Evolutionary conservation across 768 basidiomycete species (phyloP).

Genomic region (Thelephora ganbajun): DNA sequence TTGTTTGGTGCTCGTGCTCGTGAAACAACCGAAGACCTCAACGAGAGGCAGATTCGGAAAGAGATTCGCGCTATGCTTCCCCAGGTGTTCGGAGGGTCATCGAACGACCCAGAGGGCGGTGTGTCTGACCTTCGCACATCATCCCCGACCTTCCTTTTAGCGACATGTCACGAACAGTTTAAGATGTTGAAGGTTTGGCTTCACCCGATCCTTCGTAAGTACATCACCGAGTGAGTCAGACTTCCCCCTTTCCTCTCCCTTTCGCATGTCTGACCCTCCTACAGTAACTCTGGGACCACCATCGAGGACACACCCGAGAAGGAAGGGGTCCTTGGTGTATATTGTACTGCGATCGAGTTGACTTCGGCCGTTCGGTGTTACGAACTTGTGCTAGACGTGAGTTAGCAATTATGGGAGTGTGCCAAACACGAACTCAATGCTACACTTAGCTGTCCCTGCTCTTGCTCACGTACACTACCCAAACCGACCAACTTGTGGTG

Average conservation of each 20-base stretch:
- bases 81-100: conserved; percentile 49
- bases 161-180: conserved; percentile 65
- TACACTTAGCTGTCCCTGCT: conserved; percentile 18
- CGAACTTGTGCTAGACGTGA: conserved; percentile 21
- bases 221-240: conserved; percentile 31
- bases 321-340: not conserved
- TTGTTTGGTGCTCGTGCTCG: conserved; percentile 57
- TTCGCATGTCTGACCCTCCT: no score
- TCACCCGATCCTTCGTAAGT: conserved; percentile 49
- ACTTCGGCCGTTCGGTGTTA: not conserved
- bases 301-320: no score
- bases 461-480: conserved; percentile 37
- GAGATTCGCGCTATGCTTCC: conserved; percentile 55
- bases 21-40: conserved; percentile 55
- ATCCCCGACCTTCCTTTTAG: conserved; percentile 34
- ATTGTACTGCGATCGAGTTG: no score
- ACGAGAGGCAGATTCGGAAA: conserved; percentile 56
- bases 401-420: not conserved
- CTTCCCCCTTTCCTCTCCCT: not conserved
- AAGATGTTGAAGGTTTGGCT: conserved; percentile 61
- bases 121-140: conserved; percentile 13
- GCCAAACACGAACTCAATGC: not conserved
- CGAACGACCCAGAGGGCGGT: conserved; percentile 5
- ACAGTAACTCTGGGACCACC: no score
- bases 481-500: conserved; percentile 38